These are phyloP conservation scores for Ogataea salicorniae DNA, from an alignment of 805 yeast genomes.

Conservation along the genomic window DNA sequence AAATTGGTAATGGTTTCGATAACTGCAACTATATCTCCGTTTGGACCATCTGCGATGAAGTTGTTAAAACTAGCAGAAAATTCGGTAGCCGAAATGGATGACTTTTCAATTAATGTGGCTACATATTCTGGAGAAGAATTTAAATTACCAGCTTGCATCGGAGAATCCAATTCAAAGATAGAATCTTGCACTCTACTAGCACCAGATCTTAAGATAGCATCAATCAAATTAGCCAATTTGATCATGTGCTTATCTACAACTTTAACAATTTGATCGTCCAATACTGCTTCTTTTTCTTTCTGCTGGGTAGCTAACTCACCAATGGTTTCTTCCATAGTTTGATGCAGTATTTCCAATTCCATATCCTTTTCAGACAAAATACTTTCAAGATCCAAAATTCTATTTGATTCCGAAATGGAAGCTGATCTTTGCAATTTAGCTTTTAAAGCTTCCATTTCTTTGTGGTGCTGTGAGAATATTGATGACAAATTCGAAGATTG, in stretches of 20 bases:
- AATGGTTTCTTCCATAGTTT: constrained; percentile 70
- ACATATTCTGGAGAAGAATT: constrained; percentile 68
- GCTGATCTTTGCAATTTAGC: constrained; percentile 28
- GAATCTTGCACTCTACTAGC: constrained; percentile 70
- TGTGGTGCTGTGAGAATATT: constrained; percentile 56
- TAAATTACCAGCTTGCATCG: constrained; percentile 78
- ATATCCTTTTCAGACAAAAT: constrained; percentile 62
- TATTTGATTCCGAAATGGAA: constrained; percentile 21
- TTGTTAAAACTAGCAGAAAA: constrained; percentile 74
- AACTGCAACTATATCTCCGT: constrained; percentile 56
- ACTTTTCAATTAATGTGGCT: constrained; percentile 63
- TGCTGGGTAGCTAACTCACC: constrained; percentile 48
- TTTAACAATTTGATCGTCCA: constrained; percentile 55
- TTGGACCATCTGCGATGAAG: constrained; percentile 70
- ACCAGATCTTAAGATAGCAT: constrained; percentile 65
- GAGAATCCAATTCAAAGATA: constrained; percentile 63
- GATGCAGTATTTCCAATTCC: constrained; percentile 74
- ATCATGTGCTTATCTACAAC: constrained; percentile 43
- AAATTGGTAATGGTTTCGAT: constrained; percentile 61
- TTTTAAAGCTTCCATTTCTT: constrained; percentile 52
- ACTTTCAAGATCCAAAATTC: constrained; percentile 34
- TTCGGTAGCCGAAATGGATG: constrained; percentile 67
- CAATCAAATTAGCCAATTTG: constrained; percentile 51
- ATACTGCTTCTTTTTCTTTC: constrained; percentile 44
- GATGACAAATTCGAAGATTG: constrained; percentile 60